Conservation (phyloP, 78 protist genomes). For the Cavenderia fasciculata region DNA sequence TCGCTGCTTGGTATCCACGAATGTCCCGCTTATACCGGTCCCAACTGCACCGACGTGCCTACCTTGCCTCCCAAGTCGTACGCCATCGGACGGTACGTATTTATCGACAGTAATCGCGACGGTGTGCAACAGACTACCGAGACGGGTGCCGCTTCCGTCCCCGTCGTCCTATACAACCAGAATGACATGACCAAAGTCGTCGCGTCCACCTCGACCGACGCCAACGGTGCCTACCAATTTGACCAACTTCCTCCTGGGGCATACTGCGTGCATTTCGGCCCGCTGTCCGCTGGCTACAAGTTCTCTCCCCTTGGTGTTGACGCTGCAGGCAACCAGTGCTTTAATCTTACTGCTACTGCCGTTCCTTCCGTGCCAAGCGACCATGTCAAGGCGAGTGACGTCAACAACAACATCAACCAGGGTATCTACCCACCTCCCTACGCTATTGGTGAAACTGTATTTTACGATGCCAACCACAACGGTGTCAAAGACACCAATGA, state of each 20-base stretch:
- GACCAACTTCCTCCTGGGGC: neutral
- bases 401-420: neutral
- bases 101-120: slow-evolving; percentile 14
- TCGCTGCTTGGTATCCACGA: slow-evolving; percentile 18
- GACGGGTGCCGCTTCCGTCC: neutral
- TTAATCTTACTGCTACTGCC: neutral
- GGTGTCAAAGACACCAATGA: neutral
- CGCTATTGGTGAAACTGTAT: slow-evolving; percentile 36
- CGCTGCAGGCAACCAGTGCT: neutral
- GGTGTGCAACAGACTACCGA: neutral
- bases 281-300: neutral
- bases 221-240: slow-evolving; percentile 13
- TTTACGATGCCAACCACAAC: slow-evolving; percentile 21
- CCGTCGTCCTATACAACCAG: neutral
- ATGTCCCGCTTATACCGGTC: too few relatives aligned
- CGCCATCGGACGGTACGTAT: slow-evolving; percentile 24
- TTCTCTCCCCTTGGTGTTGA: neutral
- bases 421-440: slow-evolving; percentile 6
- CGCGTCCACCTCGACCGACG: neutral
- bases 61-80: neutral
- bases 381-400: neutral
- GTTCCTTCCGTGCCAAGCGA: neutral
- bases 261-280: neutral
- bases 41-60: too few relatives aligned
- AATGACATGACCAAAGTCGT: neutral